Evolutionary conservation across 192 early-diverging fungal species (phyloP).

Genomic region (Helicostylum pulchrum): DNA sequence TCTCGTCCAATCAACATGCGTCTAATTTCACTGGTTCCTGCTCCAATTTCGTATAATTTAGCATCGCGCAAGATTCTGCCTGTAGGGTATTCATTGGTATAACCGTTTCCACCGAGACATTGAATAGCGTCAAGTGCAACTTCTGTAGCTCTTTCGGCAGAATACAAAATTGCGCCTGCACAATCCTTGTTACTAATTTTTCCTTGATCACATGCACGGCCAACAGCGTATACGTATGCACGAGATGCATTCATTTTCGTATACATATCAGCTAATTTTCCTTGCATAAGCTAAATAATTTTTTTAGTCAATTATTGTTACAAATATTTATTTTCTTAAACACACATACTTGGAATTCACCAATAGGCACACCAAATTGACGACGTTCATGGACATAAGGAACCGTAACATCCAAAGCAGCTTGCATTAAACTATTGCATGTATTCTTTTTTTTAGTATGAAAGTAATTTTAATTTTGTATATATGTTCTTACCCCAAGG

Average conservation of each 20-base stretch:
- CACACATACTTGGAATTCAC: slow-evolving; percentile 70
- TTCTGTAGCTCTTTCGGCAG: slow-evolving; percentile 92
- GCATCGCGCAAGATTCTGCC: slow-evolving; percentile 79
- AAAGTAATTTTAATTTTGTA: too few species aligned
- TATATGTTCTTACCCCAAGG: slow-evolving; percentile 63
- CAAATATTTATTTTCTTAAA: background rate
- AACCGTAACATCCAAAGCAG: slow-evolving; percentile 73
- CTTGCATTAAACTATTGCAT: slow-evolving; percentile 74
- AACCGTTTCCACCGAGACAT: slow-evolving; percentile 93
- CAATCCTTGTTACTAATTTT: slow-evolving; percentile 86
- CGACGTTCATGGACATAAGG: slow-evolving; percentile 85
- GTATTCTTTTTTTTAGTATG: background rate
- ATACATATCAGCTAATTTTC: slow-evolving; percentile 97
- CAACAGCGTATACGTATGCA: slow-evolving; percentile 88
- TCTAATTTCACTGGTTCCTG: slow-evolving; percentile 92
- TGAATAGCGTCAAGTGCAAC: slow-evolving; percentile 91
- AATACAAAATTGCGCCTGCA: slow-evolving; percentile 90
- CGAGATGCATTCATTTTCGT: slow-evolving; percentile 91
- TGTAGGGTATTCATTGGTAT: slow-evolving; percentile 88
- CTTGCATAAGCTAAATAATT: slow-evolving; percentile 70
- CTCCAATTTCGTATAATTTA: slow-evolving; percentile 96
- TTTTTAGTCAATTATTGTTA: background rate
- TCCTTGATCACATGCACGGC: slow-evolving; percentile 78
- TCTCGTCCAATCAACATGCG: slow-evolving; percentile 87
- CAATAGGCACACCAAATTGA: slow-evolving; percentile 84